A percentile compares a stretch with the other conserved stretches of the same genome.
phyloP scores from a whole-genome alignment of 2,329 filamentous ascomycete species.

The Colletotrichum liaoningense region DNA sequence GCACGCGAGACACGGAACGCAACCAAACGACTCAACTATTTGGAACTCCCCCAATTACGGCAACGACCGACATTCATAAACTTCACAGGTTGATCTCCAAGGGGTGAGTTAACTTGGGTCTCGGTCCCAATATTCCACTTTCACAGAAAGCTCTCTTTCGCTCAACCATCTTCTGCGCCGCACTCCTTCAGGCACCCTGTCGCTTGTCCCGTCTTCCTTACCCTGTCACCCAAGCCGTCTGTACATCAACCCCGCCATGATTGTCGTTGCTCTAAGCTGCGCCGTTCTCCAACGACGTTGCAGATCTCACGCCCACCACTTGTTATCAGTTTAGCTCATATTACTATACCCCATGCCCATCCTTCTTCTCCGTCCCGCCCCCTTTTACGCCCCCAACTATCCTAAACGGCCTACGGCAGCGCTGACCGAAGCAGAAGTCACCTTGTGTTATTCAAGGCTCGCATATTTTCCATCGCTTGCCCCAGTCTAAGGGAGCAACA shows the following conservation, averaged over 20 bases:
- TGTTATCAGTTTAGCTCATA: conserved; percentile 51
- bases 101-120: conserved; percentile 10
- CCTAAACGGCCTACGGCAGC: conserved; percentile 54
- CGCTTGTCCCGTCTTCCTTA: conserved; percentile 36
- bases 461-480: background rate
- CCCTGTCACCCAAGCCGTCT: conserved; percentile 38
- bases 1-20: background rate
- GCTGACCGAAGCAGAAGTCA: conserved; percentile 43
- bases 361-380: conserved; percentile 45
- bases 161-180: conserved; percentile 32
- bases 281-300: conserved; percentile 48
- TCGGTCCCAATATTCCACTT: background rate
- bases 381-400: conserved; percentile 49
- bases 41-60: background rate
- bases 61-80: background rate
- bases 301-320: conserved; percentile 51
- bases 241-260: conserved; percentile 51
- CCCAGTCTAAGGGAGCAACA: background rate
- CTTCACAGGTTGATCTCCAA: background rate
- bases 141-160: background rate
- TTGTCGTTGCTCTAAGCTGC: conserved; percentile 48
- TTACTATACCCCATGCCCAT: conserved; percentile 47
- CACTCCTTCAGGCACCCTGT: conserved; percentile 46
- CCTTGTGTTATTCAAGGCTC: background rate
- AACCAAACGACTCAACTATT: background rate